Base-by-base conservation (phyloP, 306 rosid genomes). In the Trifolium repens region DNA sequence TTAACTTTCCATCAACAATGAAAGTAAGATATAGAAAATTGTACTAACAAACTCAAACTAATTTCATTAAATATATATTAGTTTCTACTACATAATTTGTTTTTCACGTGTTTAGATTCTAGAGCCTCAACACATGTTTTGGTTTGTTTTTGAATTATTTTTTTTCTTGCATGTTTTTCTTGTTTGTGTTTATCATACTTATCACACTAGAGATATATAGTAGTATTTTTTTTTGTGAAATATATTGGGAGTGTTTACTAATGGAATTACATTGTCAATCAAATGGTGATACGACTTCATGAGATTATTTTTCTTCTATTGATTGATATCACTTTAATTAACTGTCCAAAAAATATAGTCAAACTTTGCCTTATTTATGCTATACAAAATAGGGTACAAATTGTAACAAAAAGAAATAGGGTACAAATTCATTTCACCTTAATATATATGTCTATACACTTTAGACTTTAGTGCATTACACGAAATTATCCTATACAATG, bases 251-350 rank as follows among this genome's bases (percentile, higher is more conserved):
- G 17, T 54, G 50, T 62, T 34, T 19, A 27, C 43, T 65, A 2
- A 0, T 13, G 4, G 4, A n/a, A n/a, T 50, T n/a, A n/a, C 49
- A 16, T 19, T 22, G 68, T 69, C 60, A 5, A 34, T 30, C 52
- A 15, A 75, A 9, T 37, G 72, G 54, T 17, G 57, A 50, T 10
- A 62, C 46, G 69, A 54, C 22, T 65, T 76, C 27, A 71, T 72
- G 81, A 34, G 44, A 72, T 72, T 58, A 16, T 8, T 65, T 69
- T 67, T 13, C 55, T 81, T 26, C 57, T 49, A n/a, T 44, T 22
- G 74, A n/a, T 44, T 22, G 74, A 42, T 27, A 71, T 64, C 32
- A 37, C 37, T 32, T 54, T 30, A 49, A 52, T 69, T 27, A 50
- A 3, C 65, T 16, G 57, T 70, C 19, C 39, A 40, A 50, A 63